Evolutionary conservation across 768 basidiomycete species (phyloP), one percentile per base, ranked within the genome.

Genomic region (Polyporus arcularius): DNA sequence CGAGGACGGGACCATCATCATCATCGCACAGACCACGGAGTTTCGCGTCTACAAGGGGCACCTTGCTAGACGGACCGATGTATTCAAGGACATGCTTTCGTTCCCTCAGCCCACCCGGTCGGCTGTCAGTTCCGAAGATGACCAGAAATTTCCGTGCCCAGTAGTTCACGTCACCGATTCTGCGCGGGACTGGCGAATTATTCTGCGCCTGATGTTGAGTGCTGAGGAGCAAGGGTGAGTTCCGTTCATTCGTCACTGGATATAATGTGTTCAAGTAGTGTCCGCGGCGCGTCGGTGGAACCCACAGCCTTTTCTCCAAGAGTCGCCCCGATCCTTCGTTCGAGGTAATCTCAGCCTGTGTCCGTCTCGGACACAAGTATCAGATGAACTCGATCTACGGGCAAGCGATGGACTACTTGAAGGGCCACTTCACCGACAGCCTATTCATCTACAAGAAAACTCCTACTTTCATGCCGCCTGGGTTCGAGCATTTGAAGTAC

Each of bases 21-120:
- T 73, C 10, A 47, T 64, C 38, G 68, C 69, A 6, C 64, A 65
- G 21, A 52, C 63, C 26, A 64, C 55, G 11, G 61, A 61, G 10
- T 74, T 67, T 50, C 64, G 67, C 7, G 67, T 74, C 16, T 68
- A 63, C 49, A 57, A 64, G 16, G 68, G 61, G 14, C 38, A 72
- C 18, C 57, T 74, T 14, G 52, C 70, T 11, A 21, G 49, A 21
- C 60, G 62, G 1, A 71, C 70, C 4, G 43, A 66, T 28, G 60
- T 72, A 31, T 70, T 68, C 52, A 54, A 58, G 14, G 65, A 65
- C 57, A 69, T 71, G 71, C 64, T 69, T 31, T 61, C 68, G 8
- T n/a, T 65, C 41, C 63, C 62, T 16, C 53, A 57, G 26, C 46
- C 26, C 26, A 21, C 21, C 10, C 1, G 7, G 35, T 1, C 1